Base-by-base conservation (phyloP, 2,329 filamentous ascomycete genomes). In the Hypoxylon sp. region DNA sequence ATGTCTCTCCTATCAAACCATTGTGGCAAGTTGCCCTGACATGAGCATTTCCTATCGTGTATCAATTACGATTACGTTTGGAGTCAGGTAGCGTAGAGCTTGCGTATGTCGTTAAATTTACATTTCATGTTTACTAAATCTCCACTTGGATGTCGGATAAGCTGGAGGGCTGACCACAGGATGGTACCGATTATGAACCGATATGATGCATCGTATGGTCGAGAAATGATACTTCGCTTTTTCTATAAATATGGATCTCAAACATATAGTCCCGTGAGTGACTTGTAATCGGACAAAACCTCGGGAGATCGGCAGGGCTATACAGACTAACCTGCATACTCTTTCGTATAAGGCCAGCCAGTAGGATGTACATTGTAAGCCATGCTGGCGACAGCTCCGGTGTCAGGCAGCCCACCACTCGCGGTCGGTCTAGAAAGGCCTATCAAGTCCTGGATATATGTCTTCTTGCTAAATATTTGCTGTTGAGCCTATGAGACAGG, bases 161-260 rank as follows among this genome's bases (percentile, higher is more conserved):
- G 35, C 42, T 47, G 42, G n/a, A 21, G 39, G 47, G 54, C 39
- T 47, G 54, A 56, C 54, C 47, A 15, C 17, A 54, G 6, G 17
- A 21, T 21, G 17, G 7, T 21, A 44, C 17, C 39, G 39, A n/a
- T 44, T 21, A 19, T 39, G 11, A 42, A 55, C 15, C 27, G 37
- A 65, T 60, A 57, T 58, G 35, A 65, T 51, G 27, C 37, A 46
- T 27, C 48, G 44, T 54, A 59, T 54, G 29, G 29, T 27, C 10
- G 39, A 59, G 42, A 50, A 53, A 10, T 42, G 44, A 54, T 39
- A 46, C 10, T 51, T 46, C 51, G 52, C 58, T 44, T 55, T 55
- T 67, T 67, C 59, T 63, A 67, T 58, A 48, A 67, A 55, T 67
- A 59, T 17, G 31, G 42, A 44, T 57, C 46, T 63, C 24, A 39